Evolutionary conservation across 2,329 filamentous ascomycete genomes (phyloP), one percentile per base, ranked within the genome.

Genomic region (Penicillium sp.): DNA sequence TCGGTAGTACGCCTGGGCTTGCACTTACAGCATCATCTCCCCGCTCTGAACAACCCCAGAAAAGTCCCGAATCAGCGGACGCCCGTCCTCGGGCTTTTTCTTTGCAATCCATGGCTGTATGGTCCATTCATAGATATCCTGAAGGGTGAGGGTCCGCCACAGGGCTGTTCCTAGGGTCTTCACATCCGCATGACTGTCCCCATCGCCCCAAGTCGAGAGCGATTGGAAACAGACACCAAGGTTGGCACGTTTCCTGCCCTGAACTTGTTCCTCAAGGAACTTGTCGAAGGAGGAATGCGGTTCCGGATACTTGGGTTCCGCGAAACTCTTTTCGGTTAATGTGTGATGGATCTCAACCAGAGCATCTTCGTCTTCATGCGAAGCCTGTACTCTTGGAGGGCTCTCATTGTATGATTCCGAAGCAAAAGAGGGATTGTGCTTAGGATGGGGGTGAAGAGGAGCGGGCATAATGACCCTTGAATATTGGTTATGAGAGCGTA

Each of bases 171-270:
- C 87, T 0, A 91, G 71, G 0, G 87, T 90, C 59, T 83, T 83
- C 18, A 88, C 85, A 60, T 86, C 84, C 0, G 81, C 79, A 2
- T 86, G 77, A 1, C 81, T 84, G 34, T 80, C 81, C 6, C 83
- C 85, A 9, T 83, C 74, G 11, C 88, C 88, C 71, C 87, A 86
- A 16, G 90, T 88, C 0, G 83, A 89, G 41, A 91, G 76, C 56
- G 87, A 79, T 70, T 86, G 87, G 75, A 86, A 91, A 6, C 89
- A 77, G 1, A 91, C 85, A 2, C 89, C 88, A 4, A 91, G 82
- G 63, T 85, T 87, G 70, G 90, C 90, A 8, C 83, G 79, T 0
- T 86, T 87, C 42, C 75, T 76, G 7, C 82, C 66, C 47, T 89
- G 86, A 61, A 87, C 84, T 2, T 88, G 87, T 61, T 88, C 83